Evolutionary conservation across 2,329 filamentous ascomycete genomes (phyloP).

Genomic region (Monosporascus sp.): DNA sequence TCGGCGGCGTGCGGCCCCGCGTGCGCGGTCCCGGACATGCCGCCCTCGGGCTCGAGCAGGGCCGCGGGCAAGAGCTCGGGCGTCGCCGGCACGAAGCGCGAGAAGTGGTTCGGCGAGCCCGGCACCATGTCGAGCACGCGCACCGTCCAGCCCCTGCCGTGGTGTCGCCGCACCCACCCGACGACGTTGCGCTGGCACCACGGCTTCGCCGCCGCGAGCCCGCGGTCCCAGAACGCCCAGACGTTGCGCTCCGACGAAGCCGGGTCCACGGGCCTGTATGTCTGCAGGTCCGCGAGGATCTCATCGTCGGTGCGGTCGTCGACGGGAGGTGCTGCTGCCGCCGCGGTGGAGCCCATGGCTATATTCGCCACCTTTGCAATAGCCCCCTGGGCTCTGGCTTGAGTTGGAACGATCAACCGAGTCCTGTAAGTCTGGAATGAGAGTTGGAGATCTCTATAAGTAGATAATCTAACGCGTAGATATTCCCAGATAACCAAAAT

Average conservation of each 20-base stretch:
- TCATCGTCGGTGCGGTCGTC: slow-evolving; percentile 8
- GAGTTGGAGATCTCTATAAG: no score
- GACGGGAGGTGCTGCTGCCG: background rate
- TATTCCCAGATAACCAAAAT: no score
- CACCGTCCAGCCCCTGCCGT: slow-evolving; percentile 16
- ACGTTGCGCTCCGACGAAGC: slow-evolving; percentile 12
- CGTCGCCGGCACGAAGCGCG: slow-evolving; percentile 21
- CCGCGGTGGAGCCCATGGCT: background rate
- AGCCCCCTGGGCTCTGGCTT: no score
- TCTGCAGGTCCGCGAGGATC: slow-evolving; percentile 3
- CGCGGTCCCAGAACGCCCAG: slow-evolving; percentile 21
- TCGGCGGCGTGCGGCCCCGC: slow-evolving; percentile 31
- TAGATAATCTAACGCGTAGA: no score
- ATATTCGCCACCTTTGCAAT: no score
- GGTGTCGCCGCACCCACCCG: slow-evolving; percentile 15
- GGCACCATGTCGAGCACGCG: slow-evolving; percentile 16
- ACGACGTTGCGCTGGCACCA: slow-evolving; percentile 18
- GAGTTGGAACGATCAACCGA: no score
- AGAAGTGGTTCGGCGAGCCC: slow-evolving; percentile 13
- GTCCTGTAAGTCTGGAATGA: no score
- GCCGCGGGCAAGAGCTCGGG: slow-evolving; percentile 22
- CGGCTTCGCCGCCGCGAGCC: slow-evolving; percentile 8
- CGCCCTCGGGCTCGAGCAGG: background rate
- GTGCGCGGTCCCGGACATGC: slow-evolving; percentile 11
- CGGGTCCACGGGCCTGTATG: background rate